phyloP scores from a whole-genome alignment of 306 rosid genomes.

The Vigna radiata region DNA sequence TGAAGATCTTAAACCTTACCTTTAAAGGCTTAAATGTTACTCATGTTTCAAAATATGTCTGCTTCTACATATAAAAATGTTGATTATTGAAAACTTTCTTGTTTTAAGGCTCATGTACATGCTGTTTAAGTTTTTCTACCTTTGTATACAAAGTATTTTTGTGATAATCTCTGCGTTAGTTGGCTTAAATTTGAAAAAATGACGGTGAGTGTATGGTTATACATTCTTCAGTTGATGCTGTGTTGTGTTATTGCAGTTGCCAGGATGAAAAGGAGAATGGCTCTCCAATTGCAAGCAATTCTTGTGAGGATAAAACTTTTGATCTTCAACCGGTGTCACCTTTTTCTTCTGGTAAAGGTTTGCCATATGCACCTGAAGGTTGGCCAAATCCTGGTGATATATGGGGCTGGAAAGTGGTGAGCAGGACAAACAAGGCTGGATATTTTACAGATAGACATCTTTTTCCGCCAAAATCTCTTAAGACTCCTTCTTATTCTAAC shows the following conservation, averaged over 20 bases:
- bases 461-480: constrained; percentile 58
- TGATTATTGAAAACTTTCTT: not conserved
- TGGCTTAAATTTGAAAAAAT: not conserved
- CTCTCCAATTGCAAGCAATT: constrained; percentile 43
- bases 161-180: not conserved
- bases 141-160: not conserved
- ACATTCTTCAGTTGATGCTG: not conserved
- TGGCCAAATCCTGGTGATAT: constrained; percentile 78
- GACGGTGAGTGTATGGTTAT: constrained; percentile 1
- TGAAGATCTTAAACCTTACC: not conserved
- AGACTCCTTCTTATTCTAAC: not conserved
- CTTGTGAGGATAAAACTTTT: constrained; percentile 35
- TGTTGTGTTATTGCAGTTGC: constrained; percentile 4
- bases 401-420: constrained; percentile 73
- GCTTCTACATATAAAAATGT: not conserved
- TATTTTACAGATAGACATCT: constrained; percentile 54
- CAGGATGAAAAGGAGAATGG: constrained; percentile 45
- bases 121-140: not conserved
- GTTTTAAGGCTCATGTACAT: not conserved
- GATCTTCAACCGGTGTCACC: constrained; percentile 53
- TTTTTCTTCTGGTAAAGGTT: constrained; percentile 63
- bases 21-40: not conserved
- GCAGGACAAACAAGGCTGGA: constrained; percentile 56
- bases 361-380: constrained; percentile 76
- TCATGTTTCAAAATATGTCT: not conserved